A percentile compares a stretch with the other conserved stretches of the same genome.
Conservation (phyloP, 108 stramenopile genomes). For the Skeletonema menzelii region DNA sequence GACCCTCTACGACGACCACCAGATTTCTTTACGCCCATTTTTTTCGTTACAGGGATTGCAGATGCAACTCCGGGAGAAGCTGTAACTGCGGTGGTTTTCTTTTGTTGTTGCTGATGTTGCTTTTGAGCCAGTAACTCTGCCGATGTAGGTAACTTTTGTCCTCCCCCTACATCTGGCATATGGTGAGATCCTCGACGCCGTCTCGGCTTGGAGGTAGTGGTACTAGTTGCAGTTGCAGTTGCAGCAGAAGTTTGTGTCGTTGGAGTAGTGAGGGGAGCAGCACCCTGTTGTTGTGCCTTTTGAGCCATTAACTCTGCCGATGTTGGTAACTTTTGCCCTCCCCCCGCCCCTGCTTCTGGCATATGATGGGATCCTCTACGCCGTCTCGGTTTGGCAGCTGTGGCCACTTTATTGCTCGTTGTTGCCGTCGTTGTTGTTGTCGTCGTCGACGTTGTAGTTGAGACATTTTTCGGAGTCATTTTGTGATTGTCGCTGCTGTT, state of each 20-base stretch:
- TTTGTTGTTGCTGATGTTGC: neutral
- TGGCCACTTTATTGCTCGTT: too few relatives aligned
- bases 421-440: neutral
- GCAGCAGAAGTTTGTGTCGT: neutral
- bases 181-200: neutral
- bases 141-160: neutral
- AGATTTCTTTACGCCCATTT: neutral
- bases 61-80: neutral
- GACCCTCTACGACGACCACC: constrained; percentile 28
- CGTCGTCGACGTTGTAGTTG: neutral
- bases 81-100: neutral
- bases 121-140: neutral
- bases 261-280: neutral
- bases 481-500: neutral
- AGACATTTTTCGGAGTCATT: neutral
- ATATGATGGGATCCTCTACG: neutral
- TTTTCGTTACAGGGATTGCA: neutral
- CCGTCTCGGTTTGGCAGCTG: neutral
- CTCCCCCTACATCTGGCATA: neutral
- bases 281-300: neutral
- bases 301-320: constrained; percentile 4
- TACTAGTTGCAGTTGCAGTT: neutral
- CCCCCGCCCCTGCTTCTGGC: neutral
- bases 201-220: neutral
- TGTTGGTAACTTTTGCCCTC: neutral